Evolutionary conservation across 192 early-diverging fungal species (phyloP), one percentile per base, ranked within the genome.

Genomic region (Coemansia sp.): DNA sequence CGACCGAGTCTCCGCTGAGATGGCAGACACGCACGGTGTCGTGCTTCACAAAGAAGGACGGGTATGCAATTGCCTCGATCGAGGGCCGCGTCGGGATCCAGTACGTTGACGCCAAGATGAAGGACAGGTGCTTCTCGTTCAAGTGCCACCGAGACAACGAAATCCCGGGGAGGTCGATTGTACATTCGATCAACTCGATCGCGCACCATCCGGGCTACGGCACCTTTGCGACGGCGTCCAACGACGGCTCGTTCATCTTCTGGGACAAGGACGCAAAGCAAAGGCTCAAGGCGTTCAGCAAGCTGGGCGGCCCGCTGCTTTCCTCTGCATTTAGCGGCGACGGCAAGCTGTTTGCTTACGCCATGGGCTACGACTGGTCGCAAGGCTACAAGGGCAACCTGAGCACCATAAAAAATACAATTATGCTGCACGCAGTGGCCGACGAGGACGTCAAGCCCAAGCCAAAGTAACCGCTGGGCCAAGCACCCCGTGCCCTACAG

Each of bases 211-310:
- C 60, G 13, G 49, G 49, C 2, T 85, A 89, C 63, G 90, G 91
- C 25, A 96, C 95, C 10, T 93, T 95, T 58, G 80, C 85, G 14
- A 93, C 92, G 11, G 81, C 82, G 3, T 90, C 90, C 21, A 75
- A 86, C 14, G 93, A 98, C 64, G 93, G 93, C 19, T 76, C 80
- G 20, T 83, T 91, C 38, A 69, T 80, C 33, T 93, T 95, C 59
- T 98, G 95, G 95, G 95, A 98, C 71, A 95, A 94, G 67, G 89
- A 90, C 57, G 84, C 89, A 14, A 85, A 85, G 57, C 85, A 86
- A 46, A 82, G 86, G 44, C 78, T 96, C 45, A 94, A 94, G 74
- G 50, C 62, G 13, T 85, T 89, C 60, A 38, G 66, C 25, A 81
- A 82, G 18, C 64, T 84, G 12, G 80, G 77, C 20, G 75, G 54